Conservation (phyloP, 1,284 basidiomycete genomes). For the Neonothopanus nambi region DNA sequence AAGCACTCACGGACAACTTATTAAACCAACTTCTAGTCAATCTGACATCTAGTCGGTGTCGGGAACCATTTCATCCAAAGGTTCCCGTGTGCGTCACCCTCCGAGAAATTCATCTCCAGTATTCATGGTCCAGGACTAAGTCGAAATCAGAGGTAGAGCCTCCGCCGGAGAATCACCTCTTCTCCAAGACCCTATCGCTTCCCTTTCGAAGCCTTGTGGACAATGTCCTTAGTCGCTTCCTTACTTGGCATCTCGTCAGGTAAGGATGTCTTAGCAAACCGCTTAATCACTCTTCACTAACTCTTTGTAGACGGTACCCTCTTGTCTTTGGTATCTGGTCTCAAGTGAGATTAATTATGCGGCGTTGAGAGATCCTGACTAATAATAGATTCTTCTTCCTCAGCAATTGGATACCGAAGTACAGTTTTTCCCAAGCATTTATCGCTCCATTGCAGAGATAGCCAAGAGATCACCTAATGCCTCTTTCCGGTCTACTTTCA, state of each 20-base stretch:
- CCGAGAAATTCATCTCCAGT: slow-evolving; percentile 51
- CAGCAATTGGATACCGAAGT: slow-evolving; percentile 62
- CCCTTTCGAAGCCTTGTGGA: slow-evolving; percentile 53
- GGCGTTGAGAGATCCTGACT: neutral
- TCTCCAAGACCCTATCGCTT: slow-evolving; percentile 49
- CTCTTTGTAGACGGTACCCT: slow-evolving; percentile 60
- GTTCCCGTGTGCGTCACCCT: slow-evolving; percentile 40
- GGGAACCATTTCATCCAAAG: slow-evolving; percentile 28
- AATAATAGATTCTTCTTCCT: slow-evolving; percentile 2
- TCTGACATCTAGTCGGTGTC: slow-evolving; percentile 43
- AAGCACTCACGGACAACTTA: neutral
- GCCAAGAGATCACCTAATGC: slow-evolving; percentile 50
- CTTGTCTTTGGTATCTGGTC: slow-evolving; percentile 70
- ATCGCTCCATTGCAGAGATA: slow-evolving; percentile 51
- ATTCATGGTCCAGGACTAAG: slow-evolving; percentile 44
- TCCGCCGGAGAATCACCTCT: slow-evolving; percentile 24
- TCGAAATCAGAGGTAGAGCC: slow-evolving; percentile 15
- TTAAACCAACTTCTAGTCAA: slow-evolving; percentile 36
- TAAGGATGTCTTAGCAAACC: slow-evolving; percentile 28
- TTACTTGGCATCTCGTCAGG: slow-evolving; percentile 61
- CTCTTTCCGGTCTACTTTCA: slow-evolving; percentile 44
- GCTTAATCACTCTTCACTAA: slow-evolving; percentile 16
- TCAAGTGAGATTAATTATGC: slow-evolving; percentile 39
- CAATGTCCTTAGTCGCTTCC: slow-evolving; percentile 52
- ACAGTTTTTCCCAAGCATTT: slow-evolving; percentile 48